phyloP scores from a whole-genome alignment of 2,329 filamentous ascomycete species.

The Claviceps monticola region DNA sequence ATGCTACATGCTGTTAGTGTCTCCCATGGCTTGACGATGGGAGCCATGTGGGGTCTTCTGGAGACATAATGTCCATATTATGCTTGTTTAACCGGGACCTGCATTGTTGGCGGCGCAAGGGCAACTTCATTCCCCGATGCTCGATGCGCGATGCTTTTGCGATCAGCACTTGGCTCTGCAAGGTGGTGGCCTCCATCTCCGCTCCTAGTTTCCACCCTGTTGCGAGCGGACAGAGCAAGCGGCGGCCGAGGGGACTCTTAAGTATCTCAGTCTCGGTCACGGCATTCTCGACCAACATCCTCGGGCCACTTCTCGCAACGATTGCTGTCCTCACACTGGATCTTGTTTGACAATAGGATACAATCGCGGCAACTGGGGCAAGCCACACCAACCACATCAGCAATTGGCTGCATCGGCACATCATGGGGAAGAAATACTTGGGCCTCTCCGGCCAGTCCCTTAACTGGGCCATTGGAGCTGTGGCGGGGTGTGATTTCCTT shows the following conservation, averaged over 20 bases:
- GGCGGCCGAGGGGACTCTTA: no score
- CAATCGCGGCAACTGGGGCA: not conserved
- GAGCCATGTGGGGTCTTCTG: not conserved
- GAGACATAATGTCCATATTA: not conserved
- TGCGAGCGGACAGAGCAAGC: no score
- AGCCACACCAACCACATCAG: not conserved
- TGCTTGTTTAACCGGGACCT: not conserved
- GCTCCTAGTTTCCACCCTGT: not conserved
- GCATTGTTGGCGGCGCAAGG: not conserved
- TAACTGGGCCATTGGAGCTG: conserved; percentile 54
- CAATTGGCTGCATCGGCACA: not conserved
- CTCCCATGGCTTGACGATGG: not conserved
- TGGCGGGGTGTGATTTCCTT: conserved; percentile 60
- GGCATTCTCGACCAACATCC: no score
- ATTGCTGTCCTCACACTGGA: no score
- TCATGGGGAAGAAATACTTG: conserved; percentile 35
- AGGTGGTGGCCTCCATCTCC: not conserved
- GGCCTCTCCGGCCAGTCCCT: conserved; percentile 52
- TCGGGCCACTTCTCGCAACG: no score
- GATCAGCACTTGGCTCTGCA: not conserved
- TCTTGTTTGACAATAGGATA: not conserved
- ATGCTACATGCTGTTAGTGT: not conserved
- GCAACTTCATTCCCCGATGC: not conserved
- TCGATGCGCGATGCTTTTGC: not conserved
- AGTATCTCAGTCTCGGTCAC: no score